Base-by-base conservation (phyloP, 306 rosid species). In the Inga oerstediana region DNA sequence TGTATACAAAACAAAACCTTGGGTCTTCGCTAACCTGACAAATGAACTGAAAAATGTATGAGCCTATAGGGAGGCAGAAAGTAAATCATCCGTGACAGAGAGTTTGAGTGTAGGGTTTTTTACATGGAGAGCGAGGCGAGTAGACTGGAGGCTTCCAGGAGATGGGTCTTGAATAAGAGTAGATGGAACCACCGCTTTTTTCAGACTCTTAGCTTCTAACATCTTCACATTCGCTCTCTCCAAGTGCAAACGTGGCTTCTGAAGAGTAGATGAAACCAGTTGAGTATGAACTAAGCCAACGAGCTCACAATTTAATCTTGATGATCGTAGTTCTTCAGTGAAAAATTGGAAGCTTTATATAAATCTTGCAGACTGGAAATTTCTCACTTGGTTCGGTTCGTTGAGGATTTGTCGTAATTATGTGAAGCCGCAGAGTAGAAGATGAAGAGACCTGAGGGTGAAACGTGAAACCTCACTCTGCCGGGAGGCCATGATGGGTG, bases 101-200 rank as follows among this genome's bases (percentile, higher is more conserved):
- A 66, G 15, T n/a, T 43, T 30, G 13, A 44, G 35, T 4, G 44
- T 8, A 35, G 65, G 7, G 22, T 3, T 20, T 2, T 6, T 35
- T 67, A 87, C 98, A 89, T 90, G 91, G 71, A 93, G 94, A 59
- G 98, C 92, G 62, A 95, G 95, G 58, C 98, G 97, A 85, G 95
- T 93, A 56, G 95, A 84, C 70, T 95, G 98, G 67, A 92, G 75
- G 78, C 89, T 89, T 77, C 93, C 98, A 5, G 98, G 98, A 79
- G 98, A 93, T 5, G 98, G 98, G 79, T 89, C 52, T 7, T 84
- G 46, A 22, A 92, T 86, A 44, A 95, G 93, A 72, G 90, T 37
- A 27, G 93, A 79, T 34, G 98, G 98, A 83, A 95, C 92, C 61
- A 77, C 86, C 13, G 91, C 95, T 87, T 92, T 93, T 82, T 81